Evolutionary conservation across 2,329 filamentous ascomycete species (phyloP).

Genomic region (Whalleya microplaca): DNA sequence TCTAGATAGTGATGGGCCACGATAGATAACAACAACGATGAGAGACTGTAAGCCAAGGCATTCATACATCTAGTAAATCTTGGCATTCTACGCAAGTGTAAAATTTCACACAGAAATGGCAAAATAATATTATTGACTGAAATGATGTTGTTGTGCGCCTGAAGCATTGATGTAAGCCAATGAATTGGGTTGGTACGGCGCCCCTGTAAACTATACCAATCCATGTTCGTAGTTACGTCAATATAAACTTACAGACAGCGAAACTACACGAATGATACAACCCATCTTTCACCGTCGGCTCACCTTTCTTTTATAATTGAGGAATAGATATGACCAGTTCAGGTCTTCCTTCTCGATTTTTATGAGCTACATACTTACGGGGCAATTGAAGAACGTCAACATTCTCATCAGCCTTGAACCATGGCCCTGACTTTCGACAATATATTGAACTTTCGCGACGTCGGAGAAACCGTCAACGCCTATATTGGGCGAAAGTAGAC

Average conservation of each 20-base stretch:
- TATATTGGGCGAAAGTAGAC: conserved; percentile 58
- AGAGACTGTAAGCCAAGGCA: too few relatives aligned
- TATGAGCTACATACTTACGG: not conserved
- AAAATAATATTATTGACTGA: not conserved
- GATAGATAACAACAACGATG: too few relatives aligned
- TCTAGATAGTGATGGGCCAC: too few relatives aligned
- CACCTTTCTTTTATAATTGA: too few relatives aligned
- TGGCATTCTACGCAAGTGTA: too few relatives aligned
- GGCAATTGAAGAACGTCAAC: not conserved
- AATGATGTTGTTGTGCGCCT: not conserved
- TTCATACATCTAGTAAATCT: too few relatives aligned
- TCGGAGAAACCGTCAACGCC: conserved; percentile 68
- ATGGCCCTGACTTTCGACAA: conserved; percentile 50
- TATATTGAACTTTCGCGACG: conserved; percentile 78
- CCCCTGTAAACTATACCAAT: not conserved
- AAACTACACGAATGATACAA: not conserved
- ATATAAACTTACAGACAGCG: too few relatives aligned
- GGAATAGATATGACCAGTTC: too few relatives aligned
- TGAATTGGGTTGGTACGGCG: not conserved
- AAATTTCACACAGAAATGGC: too few relatives aligned
- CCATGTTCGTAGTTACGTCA: too few relatives aligned
- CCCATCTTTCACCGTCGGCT: not conserved
- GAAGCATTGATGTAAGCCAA: not conserved
- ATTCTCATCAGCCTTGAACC: not conserved
- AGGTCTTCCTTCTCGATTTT: not conserved